These are phyloP conservation scores for Neospermospora avenae DNA, from an alignment of 2,329 filamentous ascomycete species.

Conservation along the genomic window DNA sequence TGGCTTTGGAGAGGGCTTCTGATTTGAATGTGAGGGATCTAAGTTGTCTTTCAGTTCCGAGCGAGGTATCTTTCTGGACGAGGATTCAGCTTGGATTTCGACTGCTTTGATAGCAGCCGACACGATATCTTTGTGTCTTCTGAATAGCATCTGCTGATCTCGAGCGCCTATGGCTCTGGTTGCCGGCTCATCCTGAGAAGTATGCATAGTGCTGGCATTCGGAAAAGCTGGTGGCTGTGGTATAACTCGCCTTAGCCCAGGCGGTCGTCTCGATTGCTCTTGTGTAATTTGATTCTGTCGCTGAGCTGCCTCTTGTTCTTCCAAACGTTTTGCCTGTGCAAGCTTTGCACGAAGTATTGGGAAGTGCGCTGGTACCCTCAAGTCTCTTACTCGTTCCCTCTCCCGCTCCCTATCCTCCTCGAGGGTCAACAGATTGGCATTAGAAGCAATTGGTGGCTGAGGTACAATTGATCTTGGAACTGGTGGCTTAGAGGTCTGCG, in stretches of 20 bases:
- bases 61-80: slow-evolving; percentile 5
- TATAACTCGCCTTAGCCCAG: background rate
- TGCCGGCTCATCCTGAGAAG: background rate
- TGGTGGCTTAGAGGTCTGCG: no score
- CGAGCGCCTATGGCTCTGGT: background rate
- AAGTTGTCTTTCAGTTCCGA: slow-evolving; percentile 1
- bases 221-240: background rate
- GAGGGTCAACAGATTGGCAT: no score
- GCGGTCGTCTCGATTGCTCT: background rate
- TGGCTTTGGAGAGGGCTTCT: background rate
- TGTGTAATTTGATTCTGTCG: background rate
- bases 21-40: background rate
- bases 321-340: background rate
- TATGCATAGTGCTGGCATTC: background rate
- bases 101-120: slow-evolving; percentile 3
- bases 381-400: no score
- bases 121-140: background rate
- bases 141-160: background rate
- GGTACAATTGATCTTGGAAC: no score
- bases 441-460: no score
- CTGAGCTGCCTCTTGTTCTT: background rate
- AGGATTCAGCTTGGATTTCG: background rate
- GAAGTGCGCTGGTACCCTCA: background rate
- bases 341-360: background rate
- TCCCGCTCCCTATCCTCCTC: no score